phyloP scores from a whole-genome alignment of 1,284 basidiomycete genomes.

The Apiotrichum laibachii region DNA sequence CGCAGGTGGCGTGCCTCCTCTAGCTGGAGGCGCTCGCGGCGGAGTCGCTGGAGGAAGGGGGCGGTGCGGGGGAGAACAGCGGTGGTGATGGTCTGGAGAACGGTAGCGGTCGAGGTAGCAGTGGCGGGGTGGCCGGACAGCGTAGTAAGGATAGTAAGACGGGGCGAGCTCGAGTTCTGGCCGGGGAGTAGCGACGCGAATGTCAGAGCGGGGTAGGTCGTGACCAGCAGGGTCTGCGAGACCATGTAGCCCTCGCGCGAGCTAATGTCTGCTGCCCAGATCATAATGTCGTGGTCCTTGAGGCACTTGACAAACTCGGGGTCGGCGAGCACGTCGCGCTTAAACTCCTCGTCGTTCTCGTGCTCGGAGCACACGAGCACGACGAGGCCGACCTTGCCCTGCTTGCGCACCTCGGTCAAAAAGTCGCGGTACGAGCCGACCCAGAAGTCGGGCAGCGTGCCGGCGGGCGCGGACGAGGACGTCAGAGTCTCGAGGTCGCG shows the following conservation, averaged over 20 bases:
- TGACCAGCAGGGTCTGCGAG: conserved; percentile 77
- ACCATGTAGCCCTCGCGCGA: conserved; percentile 81
- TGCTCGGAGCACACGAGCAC: conserved; percentile 87
- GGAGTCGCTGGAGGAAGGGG: conserved; percentile 68
- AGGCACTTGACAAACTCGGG: conserved; percentile 64
- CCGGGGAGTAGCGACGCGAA: conserved; percentile 80
- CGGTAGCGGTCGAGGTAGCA: conserved; percentile 62
- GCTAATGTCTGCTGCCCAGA: conserved; percentile 82
- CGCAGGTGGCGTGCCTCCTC: conserved; percentile 68
- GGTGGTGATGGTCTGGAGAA: conserved; percentile 64
- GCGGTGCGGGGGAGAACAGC: conserved; percentile 73
- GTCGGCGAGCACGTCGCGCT: conserved; percentile 77
- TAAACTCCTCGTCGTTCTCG: conserved; percentile 82
- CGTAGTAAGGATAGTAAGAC: conserved; percentile 75
- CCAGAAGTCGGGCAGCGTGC: conserved; percentile 70
- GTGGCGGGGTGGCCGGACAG: conserved; percentile 68
- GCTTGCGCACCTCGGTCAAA: conserved; percentile 65
- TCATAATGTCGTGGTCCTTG: conserved; percentile 66
- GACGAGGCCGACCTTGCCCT: conserved; percentile 72
- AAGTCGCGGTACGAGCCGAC: conserved; percentile 79
- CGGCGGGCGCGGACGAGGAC: conserved; percentile 26
- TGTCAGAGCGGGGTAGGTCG: conserved; percentile 87
- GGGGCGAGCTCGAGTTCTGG: conserved; percentile 51
- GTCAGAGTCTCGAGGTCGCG: conserved; percentile 43
- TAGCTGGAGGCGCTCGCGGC: conserved; percentile 54